These are phyloP conservation scores for Flaveria sonorensis DNA, from an alignment of 129 eudicot genomes.

Conservation along the genomic window DNA sequence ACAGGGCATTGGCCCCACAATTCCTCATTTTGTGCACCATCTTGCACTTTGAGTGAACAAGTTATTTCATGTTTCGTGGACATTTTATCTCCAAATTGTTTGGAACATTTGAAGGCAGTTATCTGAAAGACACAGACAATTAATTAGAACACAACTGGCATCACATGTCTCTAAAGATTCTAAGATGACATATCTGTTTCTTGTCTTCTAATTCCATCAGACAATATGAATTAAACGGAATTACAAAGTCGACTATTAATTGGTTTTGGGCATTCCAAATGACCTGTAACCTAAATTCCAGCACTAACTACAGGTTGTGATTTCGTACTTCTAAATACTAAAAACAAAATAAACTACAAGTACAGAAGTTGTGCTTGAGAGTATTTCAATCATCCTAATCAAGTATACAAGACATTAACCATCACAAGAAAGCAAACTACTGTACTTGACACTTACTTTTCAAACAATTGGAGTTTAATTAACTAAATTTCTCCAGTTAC, in stretches of 20 bases:
- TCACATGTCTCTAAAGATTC: slow-evolving; percentile 21
- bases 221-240: not conserved
- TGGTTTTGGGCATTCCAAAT: not conserved
- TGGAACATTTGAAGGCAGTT: slow-evolving; percentile 47
- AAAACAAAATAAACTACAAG: slow-evolving; percentile 7
- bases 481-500: too few species aligned
- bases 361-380: not conserved
- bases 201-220: slow-evolving; percentile 14
- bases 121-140: slow-evolving; percentile 34
- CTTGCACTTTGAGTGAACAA: slow-evolving; percentile 41
- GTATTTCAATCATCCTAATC: slow-evolving; percentile 18
- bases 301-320: slow-evolving; percentile 6
- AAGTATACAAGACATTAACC: not conserved
- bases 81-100: slow-evolving; percentile 33
- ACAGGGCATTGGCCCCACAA: slow-evolving; percentile 48
- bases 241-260: not conserved
- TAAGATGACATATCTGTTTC: slow-evolving; percentile 22
- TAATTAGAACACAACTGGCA: slow-evolving; percentile 20
- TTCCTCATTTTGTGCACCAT: slow-evolving; percentile 28
- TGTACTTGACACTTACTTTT: too few species aligned
- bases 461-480: too few species aligned
- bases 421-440: not conserved
- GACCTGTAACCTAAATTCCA: slow-evolving; percentile 2
- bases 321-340: slow-evolving; percentile 3
- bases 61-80: slow-evolving; percentile 26